Conservation (phyloP, 2,329 filamentous ascomycete species). For the Diaporthe humulicola region DNA sequence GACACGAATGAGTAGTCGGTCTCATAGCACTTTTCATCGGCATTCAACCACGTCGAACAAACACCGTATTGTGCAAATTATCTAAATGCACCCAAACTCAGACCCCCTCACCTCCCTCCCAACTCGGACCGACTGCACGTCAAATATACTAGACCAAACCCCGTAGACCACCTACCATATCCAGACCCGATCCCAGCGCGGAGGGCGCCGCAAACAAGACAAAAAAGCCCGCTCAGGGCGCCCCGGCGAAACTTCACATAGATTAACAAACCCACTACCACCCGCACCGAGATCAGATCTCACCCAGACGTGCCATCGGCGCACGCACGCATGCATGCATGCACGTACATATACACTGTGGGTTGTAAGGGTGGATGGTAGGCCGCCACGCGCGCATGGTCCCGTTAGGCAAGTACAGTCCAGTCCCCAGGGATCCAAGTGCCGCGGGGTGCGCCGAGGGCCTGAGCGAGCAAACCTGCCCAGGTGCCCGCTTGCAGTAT, state of each 20-base stretch:
- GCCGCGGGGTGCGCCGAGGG: slow-evolving; percentile 21
- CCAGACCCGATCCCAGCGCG: slow-evolving; percentile 2
- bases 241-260: neutral
- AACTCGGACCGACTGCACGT: slow-evolving; percentile 3
- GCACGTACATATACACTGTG: too few relatives aligned
- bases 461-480: neutral
- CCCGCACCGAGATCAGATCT: slow-evolving; percentile 8
- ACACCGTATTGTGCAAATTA: too few relatives aligned
- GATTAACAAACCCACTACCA: neutral
- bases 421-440: neutral
- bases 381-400: neutral
- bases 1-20: too few relatives aligned
- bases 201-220: neutral
- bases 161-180: neutral
- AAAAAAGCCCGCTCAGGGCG: neutral
- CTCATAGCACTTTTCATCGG: too few relatives aligned
- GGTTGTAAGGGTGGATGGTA: neutral
- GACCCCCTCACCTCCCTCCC: neutral
- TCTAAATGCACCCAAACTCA: neutral
- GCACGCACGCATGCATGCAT: neutral
- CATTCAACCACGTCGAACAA: too few relatives aligned
- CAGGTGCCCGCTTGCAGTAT: too few relatives aligned
- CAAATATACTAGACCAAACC: neutral
- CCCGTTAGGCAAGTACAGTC: too few relatives aligned
- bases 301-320: neutral